Evolutionary conservation across 1,284 basidiomycete species (phyloP).

Genomic region (Sanguinoderma infundibulare): DNA sequence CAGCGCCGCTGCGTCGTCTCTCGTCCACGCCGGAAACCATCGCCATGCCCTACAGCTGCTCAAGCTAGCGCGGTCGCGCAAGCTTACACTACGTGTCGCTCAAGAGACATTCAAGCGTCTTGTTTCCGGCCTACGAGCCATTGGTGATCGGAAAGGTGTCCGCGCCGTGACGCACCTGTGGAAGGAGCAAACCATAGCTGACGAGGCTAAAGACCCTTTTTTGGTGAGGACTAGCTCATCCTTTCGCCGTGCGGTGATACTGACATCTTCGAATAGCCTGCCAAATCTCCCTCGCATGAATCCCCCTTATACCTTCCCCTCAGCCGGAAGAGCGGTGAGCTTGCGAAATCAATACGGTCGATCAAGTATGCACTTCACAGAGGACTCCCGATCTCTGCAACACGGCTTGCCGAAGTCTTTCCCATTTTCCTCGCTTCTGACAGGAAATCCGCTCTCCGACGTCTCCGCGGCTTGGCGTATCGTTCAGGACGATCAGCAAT

Average conservation of each 20-base stretch:
- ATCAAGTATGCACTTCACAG: constrained; percentile 1
- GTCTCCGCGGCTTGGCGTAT: constrained; percentile 29
- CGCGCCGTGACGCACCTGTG: no score
- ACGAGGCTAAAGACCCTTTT: background rate
- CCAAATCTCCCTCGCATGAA: no score
- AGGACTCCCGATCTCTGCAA: background rate
- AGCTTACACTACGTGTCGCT: constrained; percentile 18
- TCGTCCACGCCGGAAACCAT: constrained; percentile 17
- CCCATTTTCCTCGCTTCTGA: background rate
- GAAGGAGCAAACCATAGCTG: no score
- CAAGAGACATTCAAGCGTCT: background rate
- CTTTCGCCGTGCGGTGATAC: background rate
- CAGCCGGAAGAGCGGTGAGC: background rate
- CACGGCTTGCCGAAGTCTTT: constrained; percentile 3
- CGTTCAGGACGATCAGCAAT: constrained; percentile 8
- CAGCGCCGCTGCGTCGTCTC: constrained; percentile 24
- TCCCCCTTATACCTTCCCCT: background rate
- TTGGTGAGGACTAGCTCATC: background rate
- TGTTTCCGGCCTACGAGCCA: background rate
- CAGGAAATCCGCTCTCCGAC: constrained; percentile 9
- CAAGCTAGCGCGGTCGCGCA: constrained; percentile 16
- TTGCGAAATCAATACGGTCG: background rate
- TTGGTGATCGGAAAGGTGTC: background rate
- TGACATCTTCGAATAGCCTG: background rate
- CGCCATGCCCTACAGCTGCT: constrained; percentile 25